phyloP scores from a whole-genome alignment of 1,139 yeast genomes.

The Pichia sp. region DNA sequence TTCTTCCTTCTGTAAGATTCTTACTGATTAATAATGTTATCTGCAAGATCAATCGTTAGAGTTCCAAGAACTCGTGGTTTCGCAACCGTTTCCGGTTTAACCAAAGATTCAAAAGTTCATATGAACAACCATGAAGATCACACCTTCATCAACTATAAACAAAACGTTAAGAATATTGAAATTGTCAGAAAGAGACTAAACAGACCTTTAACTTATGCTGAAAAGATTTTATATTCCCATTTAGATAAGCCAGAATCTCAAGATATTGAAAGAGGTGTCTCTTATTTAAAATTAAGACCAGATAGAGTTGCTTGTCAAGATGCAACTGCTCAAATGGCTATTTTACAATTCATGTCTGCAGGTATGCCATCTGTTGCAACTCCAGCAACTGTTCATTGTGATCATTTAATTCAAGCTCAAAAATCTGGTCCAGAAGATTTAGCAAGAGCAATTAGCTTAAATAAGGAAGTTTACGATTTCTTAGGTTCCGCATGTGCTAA shows the following conservation, averaged over 20 bases:
- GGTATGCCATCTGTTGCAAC: conserved; percentile 92
- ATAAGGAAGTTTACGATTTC: conserved; percentile 96
- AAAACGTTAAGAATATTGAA: conserved; percentile 74
- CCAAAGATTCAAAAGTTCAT: conserved; percentile 87
- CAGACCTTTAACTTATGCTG: conserved; percentile 96
- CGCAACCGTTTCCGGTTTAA: conserved; percentile 64
- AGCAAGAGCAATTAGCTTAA: conserved; percentile 84
- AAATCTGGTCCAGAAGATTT: conserved; percentile 89
- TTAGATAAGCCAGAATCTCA: conserved; percentile 93
- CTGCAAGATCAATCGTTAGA: conserved; percentile 26
- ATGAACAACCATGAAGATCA: conserved; percentile 86
- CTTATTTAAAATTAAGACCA: conserved; percentile 94
- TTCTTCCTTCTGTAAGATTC: background rate
- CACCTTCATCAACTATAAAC: conserved; percentile 74
- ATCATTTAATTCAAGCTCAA: conserved; percentile 97
- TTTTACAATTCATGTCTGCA: conserved; percentile 96
- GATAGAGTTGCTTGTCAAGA: conserved; percentile 99
- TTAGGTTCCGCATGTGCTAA: conserved; percentile 91
- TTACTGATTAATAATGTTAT: conserved; percentile 21
- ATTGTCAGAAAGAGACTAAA: conserved; percentile 81
- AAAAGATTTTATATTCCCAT: conserved; percentile 93
- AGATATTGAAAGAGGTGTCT: conserved; percentile 92
- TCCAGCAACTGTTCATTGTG: conserved; percentile 98
- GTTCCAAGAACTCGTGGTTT: conserved; percentile 50
- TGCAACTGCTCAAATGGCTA: conserved; percentile 99